Percentiles rank a stretch among this genome's conserved stretches.
Conservation (phyloP, 768 basidiomycete genomes). For the Ramaria sp. region DNA sequence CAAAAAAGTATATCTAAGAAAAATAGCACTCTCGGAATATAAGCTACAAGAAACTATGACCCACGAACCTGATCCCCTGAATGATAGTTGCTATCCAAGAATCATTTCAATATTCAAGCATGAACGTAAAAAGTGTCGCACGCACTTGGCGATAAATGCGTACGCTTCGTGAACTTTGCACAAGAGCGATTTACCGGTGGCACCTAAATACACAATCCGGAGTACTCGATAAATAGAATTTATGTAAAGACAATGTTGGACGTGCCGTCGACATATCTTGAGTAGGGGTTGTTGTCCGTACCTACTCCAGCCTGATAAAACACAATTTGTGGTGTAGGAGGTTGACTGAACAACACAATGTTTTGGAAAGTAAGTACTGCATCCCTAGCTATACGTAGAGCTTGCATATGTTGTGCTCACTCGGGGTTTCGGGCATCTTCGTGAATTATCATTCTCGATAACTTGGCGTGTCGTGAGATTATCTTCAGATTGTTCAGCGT, state of each 20-base stretch:
- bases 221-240: background rate
- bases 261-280: slow-evolving; percentile 49
- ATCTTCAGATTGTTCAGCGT: too few species aligned
- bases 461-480: slow-evolving; percentile 11
- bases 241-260: slow-evolving; percentile 14
- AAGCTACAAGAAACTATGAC: background rate
- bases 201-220: slow-evolving; percentile 30
- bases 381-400: too few species aligned
- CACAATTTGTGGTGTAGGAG: slow-evolving; percentile 47
- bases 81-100: slow-evolving; percentile 44
- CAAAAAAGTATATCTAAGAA: slow-evolving; percentile 75
- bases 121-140: slow-evolving; percentile 9
- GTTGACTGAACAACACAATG: slow-evolving; percentile 9
- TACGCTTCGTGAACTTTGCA: slow-evolving; percentile 73
- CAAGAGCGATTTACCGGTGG: slow-evolving; percentile 49
- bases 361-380: too few species aligned
- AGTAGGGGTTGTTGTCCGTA: slow-evolving; percentile 46
- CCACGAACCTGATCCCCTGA: slow-evolving; percentile 59
- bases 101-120: background rate
- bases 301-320: slow-evolving; percentile 59
- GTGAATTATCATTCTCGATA: slow-evolving; percentile 21
- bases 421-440: slow-evolving; percentile 19
- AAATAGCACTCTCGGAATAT: slow-evolving; percentile 38
- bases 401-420: too few species aligned
- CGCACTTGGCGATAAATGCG: slow-evolving; percentile 69